A percentile compares a stretch with the other conserved stretches of the same genome.
Conservation (phyloP, 441 rosid species). For the Corymbia calophylla region DNA sequence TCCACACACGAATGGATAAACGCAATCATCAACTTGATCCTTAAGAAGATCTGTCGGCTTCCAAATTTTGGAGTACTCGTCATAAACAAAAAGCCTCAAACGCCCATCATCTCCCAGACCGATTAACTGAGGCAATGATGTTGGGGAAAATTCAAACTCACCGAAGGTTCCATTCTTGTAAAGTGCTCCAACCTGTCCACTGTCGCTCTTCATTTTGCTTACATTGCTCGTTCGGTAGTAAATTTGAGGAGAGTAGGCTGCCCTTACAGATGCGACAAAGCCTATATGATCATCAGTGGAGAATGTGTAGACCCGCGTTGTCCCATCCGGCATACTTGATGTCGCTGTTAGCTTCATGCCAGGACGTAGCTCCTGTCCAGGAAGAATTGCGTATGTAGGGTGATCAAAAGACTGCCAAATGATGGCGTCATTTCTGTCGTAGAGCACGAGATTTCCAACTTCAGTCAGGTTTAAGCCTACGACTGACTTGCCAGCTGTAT, state of each 20-base stretch:
- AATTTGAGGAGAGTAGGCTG: accelerated
- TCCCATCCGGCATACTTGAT: accelerated
- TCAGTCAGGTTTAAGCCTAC: not conserved
- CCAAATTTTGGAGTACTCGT: accelerated
- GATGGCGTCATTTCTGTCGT: not conserved
- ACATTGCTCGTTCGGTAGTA: accelerated
- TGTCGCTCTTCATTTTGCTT: not conserved
- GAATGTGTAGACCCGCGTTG: accelerated
- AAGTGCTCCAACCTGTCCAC: not conserved
- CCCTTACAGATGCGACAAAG: not conserved
- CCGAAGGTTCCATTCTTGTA: not conserved
- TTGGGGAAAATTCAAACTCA: not conserved
- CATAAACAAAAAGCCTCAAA: accelerated
- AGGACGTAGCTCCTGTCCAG: not conserved
- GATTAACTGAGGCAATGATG: accelerated
- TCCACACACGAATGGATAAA: accelerated
- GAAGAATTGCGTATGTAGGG: accelerated
- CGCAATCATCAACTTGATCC: accelerated
- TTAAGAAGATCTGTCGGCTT: accelerated
- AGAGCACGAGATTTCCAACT: not conserved
- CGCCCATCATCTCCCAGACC: accelerated
- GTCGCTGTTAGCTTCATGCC: accelerated
- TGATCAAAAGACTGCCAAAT: not conserved
- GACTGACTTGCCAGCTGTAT: not conserved
- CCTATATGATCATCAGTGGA: not conserved